Base-by-base conservation (phyloP, 768 basidiomycete genomes). In the Lactifluus pinguis region DNA sequence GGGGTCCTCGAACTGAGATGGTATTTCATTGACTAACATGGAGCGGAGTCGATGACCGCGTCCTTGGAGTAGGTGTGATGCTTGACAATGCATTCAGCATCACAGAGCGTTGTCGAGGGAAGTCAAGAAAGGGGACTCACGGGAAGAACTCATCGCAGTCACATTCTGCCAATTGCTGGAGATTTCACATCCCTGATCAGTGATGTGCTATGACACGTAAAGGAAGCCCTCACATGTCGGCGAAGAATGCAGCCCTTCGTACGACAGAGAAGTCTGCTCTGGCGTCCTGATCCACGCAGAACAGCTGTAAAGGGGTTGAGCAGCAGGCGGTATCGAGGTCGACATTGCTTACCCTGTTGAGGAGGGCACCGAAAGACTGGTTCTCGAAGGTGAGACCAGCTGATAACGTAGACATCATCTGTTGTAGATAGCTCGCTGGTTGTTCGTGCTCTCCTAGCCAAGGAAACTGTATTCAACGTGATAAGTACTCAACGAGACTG, bases 401-500 rank as follows among this genome's bases (percentile, higher is more conserved):
- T 8, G 61, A 53, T 11, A 58, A 15, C n/a, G 47, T 44, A 47
- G 61, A 53, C 61, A 44, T 53, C 61, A 62, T 57, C 52, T 44
- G 47, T 21, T 58, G 53, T 21, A 62, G 32, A 49, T 57, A 62
- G 41, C 56, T 62, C 19, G 17, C 45, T n/a, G 61, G 61, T 36
- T 58, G 38, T 11, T 57, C 55, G 32, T 42, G n/a, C 56, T 48
- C 38, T 30, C 61, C 61, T 4, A 62, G 21, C 61, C 61, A 62
- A 38, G 61, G 61, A 62, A 62, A 62, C 61, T 62, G 42, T 44
- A 49, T n/a, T 13, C 0, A 39, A 30, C 21, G 4, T 36, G 2
- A 21, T 57, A 19, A 62, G n/a, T 15, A 15, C 38, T 29, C 17
- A 25, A 30, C n/a, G n/a, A 17, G 25, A n/a, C 29, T 0, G 7